Percentiles rank a stretch among this genome's conserved stretches.
Conservation (phyloP, 768 basidiomycete species). For the Asterophora lycoperdoides region DNA sequence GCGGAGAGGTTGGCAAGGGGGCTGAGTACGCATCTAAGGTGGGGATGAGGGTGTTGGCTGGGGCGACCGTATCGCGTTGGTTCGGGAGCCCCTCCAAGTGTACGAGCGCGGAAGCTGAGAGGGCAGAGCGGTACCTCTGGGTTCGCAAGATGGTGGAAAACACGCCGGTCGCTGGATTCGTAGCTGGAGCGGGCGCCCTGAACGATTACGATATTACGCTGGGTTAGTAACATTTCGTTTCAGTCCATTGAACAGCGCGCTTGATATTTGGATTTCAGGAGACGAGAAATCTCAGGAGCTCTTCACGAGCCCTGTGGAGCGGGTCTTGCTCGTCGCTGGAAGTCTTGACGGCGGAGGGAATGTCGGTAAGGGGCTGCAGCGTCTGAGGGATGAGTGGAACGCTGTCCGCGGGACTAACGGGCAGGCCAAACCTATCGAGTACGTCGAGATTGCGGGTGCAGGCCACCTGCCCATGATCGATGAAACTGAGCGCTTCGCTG, state of each 20-base stretch:
- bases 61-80: constrained; percentile 44
- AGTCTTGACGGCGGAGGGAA: constrained; percentile 45
- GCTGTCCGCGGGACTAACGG: constrained; percentile 4
- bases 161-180: constrained; percentile 42
- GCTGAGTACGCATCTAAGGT: constrained; percentile 28
- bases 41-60: constrained; percentile 39
- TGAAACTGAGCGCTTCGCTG: constrained; percentile 38
- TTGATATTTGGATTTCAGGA: not conserved
- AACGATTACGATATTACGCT: constrained; percentile 39
- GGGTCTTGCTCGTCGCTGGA: constrained; percentile 44
- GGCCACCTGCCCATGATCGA: constrained; percentile 56
- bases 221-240: constrained; percentile 5
- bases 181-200: constrained; percentile 42
- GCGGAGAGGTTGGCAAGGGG: constrained; percentile 13
- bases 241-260: too few species aligned
- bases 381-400: constrained; percentile 27
- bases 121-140: constrained; percentile 20
- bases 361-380: constrained; percentile 35
- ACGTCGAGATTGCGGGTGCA: constrained; percentile 31
- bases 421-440: constrained; percentile 22
- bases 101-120: constrained; percentile 11
- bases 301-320: constrained; percentile 22
- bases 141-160: constrained; percentile 33
- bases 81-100: constrained; percentile 39
- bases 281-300: constrained; percentile 17